phyloP scores from a whole-genome alignment of 2,329 filamentous ascomycete species.

The Anthostomella pinea region DNA sequence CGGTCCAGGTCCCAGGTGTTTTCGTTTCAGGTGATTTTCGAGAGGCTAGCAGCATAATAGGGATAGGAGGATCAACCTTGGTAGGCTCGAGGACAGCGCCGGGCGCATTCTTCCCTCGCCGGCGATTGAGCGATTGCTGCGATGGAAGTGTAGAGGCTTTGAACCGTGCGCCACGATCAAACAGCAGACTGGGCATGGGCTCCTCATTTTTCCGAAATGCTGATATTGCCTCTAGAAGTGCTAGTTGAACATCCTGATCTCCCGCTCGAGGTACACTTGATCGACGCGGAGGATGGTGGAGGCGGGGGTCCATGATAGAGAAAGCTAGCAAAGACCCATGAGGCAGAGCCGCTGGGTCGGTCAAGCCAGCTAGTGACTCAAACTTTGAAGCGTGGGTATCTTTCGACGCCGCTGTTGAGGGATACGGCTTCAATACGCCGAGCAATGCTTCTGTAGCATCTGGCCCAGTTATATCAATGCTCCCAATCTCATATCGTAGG shows the following conservation, averaged over 20 bases:
- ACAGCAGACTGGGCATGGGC: slow-evolving; percentile 54
- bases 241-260: slow-evolving; percentile 20
- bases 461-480: slow-evolving; percentile 60
- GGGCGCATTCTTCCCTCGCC: slow-evolving; percentile 61
- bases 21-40: slow-evolving; percentile 46
- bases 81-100: slow-evolving; percentile 59
- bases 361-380: slow-evolving; percentile 52
- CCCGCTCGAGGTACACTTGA: slow-evolving; percentile 37
- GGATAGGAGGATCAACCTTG: slow-evolving; percentile 70
- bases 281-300: slow-evolving; percentile 70
- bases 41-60: slow-evolving; percentile 67
- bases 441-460: slow-evolving; percentile 76
- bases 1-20: slow-evolving; percentile 70
- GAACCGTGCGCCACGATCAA: slow-evolving; percentile 65
- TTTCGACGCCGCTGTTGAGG: slow-evolving; percentile 30
- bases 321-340: slow-evolving; percentile 69
- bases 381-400: slow-evolving; percentile 49
- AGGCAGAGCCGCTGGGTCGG: slow-evolving; percentile 69
- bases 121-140: slow-evolving; percentile 77
- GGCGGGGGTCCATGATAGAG: slow-evolving; percentile 72
- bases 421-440: slow-evolving; percentile 59
- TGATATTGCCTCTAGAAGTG: slow-evolving; percentile 59
- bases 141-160: slow-evolving; percentile 64
- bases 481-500: slow-evolving; percentile 64
- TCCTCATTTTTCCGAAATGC: slow-evolving; percentile 63